Conservation (phyloP, 2,329 filamentous ascomycete species). For the Ascochyta clinopodiicola region DNA sequence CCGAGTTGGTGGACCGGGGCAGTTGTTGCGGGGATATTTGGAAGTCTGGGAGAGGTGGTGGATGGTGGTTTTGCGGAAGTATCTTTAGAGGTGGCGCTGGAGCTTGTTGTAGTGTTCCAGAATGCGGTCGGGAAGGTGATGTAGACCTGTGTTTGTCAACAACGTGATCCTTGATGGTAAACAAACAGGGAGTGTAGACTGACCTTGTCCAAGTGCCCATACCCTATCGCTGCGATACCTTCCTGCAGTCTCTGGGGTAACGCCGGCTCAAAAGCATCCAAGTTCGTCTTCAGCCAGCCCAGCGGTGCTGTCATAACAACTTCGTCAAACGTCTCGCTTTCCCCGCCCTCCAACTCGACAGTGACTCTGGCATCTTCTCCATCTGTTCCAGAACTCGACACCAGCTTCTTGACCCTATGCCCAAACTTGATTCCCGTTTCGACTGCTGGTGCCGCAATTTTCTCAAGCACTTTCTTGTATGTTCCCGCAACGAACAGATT, state of each 20-base stretch:
- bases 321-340: conserved; percentile 66
- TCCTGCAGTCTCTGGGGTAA: conserved; percentile 64
- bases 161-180: conserved; percentile 19
- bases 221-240: conserved; percentile 70
- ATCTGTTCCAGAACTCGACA: conserved; percentile 21
- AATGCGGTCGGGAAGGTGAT: conserved; percentile 75
- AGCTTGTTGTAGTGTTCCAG: conserved; percentile 61
- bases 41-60: conserved; percentile 22
- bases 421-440: conserved; percentile 62
- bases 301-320: conserved; percentile 72
- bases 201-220: conserved; percentile 75
- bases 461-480: conserved; percentile 65
- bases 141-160: conserved; percentile 44
- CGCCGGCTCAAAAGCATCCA: conserved; percentile 63
- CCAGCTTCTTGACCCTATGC: conserved; percentile 55
- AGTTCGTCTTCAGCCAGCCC: conserved; percentile 58
- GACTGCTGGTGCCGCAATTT: conserved; percentile 64
- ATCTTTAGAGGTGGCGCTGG: not conserved
- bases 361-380: conserved; percentile 29
- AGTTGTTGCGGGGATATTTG: conserved; percentile 49
- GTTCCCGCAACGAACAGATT: conserved; percentile 69
- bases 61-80: conserved; percentile 1
- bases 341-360: conserved; percentile 57
- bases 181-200: conserved; percentile 18
- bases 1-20: conserved; percentile 44